Base-by-base conservation (phyloP, 495 filamentous ascomycete species). In the Talaromyces proteolyticus region DNA sequence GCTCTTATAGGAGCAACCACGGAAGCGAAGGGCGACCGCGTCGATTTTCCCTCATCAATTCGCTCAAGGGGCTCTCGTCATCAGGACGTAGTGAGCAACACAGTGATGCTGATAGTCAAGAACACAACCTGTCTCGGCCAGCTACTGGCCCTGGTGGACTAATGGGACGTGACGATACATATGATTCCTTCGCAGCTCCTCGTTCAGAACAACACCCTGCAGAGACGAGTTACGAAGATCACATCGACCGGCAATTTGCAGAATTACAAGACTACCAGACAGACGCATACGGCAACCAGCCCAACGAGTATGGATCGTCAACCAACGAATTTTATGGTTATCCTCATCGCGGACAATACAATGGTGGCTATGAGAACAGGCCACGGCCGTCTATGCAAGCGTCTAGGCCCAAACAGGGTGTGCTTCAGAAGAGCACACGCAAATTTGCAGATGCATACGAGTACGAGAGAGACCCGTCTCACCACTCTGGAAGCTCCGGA, bases 371-470 rank as follows among this genome's bases (percentile, higher is more conserved):
- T 53, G 73, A 77, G 20, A 65, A 58, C 21, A 46, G 58, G 38
- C 64, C 74, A 14, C 66, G 70, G 26, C 64, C 64, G 42, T 75
- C 73, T 4, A 67, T 65, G 52, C 71, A 73, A 55, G 57, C 58
- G 44, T 63, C 63, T 25, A 74, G 78, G 10, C 59, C 61, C 14
- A 69, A 72, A 41, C 60, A 74, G 8, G 81, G 67, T 40, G 77
- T 91, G 12, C 65, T 95, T 26, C 86, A 90, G 56, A 95, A 95
- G 71, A 87, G 83, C 59, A 82, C 88, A 52, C 76, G 85, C 56
- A 90, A 89, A 51, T 95, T 98, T 56, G 82, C 78, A 3, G 89
- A 96, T 55, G 89, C 88, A n/a, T 95, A 91, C 59, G 91, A 96
- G 56, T 80, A 83, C 44, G 82, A 85, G 50, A 75, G 80, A 44